phyloP scores from a whole-genome alignment of 768 basidiomycete genomes.

The Porphyrellus cyaneotinctus region DNA sequence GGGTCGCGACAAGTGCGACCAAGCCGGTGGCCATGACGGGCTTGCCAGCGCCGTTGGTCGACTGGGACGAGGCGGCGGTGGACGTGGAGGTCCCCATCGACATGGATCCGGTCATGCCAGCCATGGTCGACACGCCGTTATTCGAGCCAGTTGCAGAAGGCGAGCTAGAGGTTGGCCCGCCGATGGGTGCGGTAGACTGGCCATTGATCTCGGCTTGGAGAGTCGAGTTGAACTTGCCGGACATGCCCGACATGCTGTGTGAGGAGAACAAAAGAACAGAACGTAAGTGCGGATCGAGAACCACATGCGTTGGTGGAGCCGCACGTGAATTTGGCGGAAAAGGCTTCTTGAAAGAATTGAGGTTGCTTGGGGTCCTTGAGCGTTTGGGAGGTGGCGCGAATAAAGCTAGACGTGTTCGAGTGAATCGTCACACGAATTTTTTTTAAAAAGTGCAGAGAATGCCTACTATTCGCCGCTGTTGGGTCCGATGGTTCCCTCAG shows the following conservation, averaged over 20 bases:
- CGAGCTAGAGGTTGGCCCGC: conserved; percentile 29
- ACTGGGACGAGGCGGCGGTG: not conserved
- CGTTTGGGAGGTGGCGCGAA: conserved; percentile 63
- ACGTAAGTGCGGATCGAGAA: not conserved
- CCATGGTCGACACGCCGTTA: not conserved
- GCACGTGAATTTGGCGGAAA: conserved; percentile 77
- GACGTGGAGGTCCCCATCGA: not conserved
- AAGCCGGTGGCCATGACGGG: conserved; percentile 22
- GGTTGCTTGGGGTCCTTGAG: conserved; percentile 50
- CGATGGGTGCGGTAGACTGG: conserved; percentile 54
- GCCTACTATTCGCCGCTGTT: conserved; percentile 53
- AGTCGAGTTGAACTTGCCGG: conserved; percentile 57
- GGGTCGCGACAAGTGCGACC: conserved; percentile 17
- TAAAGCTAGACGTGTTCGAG: conserved; percentile 49
- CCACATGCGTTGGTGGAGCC: conserved; percentile 34
- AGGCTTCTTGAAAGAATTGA: conserved; percentile 60
- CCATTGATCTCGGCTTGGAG: conserved; percentile 59
- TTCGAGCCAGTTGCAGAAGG: not conserved
- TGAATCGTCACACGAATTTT: not conserved
- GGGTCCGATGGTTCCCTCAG: conserved; percentile 50
- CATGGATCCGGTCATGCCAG: too few species aligned
- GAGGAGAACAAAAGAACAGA: not conserved
- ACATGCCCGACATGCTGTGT: conserved; percentile 64
- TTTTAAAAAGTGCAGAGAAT: too few species aligned
- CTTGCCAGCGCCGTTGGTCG: conserved; percentile 21